phyloP scores from a whole-genome alignment of 2,329 filamentous ascomycete species.

The Colletotrichum scovillei region DNA sequence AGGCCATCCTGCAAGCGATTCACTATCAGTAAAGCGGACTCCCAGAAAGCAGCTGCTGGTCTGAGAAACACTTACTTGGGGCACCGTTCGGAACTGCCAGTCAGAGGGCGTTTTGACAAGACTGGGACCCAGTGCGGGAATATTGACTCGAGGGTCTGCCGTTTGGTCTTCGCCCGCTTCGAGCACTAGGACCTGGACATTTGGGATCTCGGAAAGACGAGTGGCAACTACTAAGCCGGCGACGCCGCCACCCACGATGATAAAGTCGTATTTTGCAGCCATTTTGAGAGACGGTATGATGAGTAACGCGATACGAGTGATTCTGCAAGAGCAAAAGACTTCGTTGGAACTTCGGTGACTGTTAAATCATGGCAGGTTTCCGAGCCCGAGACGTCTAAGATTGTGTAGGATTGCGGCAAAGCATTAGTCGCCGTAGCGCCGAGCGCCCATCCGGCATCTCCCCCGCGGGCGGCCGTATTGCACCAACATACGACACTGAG shows the following conservation, averaged over 20 bases:
- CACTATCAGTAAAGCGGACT: not conserved
- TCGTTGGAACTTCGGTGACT: conserved; percentile 6
- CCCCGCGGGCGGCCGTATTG: conserved; percentile 18
- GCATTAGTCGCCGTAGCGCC: not conserved
- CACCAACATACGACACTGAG: not conserved
- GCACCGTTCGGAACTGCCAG: conserved; percentile 41
- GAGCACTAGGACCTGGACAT: conserved; percentile 40
- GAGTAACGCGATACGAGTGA: not conserved
- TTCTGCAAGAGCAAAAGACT: not conserved
- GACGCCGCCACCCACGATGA: conserved; percentile 36
- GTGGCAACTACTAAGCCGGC: conserved; percentile 33
- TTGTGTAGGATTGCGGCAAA: conserved; percentile 8
- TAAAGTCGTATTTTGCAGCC: conserved; percentile 37
- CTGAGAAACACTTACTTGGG: conserved; percentile 36
- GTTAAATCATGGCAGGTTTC: conserved; percentile 27
- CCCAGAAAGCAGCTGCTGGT: not conserved
- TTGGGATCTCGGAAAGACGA: conserved; percentile 37
- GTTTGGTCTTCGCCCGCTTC: conserved; percentile 44
- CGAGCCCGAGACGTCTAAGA: not conserved
- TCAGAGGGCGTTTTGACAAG: conserved; percentile 40
- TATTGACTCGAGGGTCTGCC: conserved; percentile 40
- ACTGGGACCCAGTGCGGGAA: conserved; percentile 41
- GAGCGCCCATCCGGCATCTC: conserved; percentile 20
- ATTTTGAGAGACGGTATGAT: conserved; percentile 23
- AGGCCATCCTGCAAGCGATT: conserved; percentile 23